These are phyloP conservation scores for Phytophthora tentaculata DNA, from an alignment of 352 stramenopile genomes.

Conservation along the genomic window DNA sequence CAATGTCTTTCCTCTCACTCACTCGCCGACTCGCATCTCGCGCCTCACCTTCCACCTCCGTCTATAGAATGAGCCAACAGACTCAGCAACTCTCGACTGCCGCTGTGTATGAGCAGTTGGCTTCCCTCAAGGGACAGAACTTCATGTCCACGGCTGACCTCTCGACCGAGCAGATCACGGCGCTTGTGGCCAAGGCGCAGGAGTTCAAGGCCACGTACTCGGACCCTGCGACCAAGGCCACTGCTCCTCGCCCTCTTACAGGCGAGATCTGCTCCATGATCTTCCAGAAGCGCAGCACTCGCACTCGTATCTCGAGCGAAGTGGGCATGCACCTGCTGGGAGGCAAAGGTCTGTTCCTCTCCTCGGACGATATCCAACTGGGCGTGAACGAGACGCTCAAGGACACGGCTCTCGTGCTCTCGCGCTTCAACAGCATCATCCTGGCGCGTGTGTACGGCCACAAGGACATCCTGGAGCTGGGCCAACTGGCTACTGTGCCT, in stretches of 20 bases:
- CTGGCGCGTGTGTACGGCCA: conserved; percentile 96
- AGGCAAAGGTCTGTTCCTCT: conserved; percentile 97
- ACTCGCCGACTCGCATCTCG: conserved; percentile 32
- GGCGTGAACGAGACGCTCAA: conserved; percentile 98
- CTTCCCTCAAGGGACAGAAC: conserved; percentile 65
- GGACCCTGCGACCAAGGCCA: conserved; percentile 55
- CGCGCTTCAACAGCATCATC: conserved; percentile 96
- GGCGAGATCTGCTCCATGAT: conserved; percentile 93
- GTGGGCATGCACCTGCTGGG: conserved; percentile 97
- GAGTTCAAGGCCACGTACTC: conserved; percentile 78
- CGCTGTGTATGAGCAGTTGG: conserved; percentile 39
- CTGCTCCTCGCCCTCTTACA: conserved; percentile 64
- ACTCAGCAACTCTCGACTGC: conserved; percentile 25
- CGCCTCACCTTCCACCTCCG: neutral
- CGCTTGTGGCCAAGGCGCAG: conserved; percentile 68
- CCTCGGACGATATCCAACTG: conserved; percentile 97
- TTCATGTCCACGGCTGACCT: conserved; percentile 81
- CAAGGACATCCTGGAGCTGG: conserved; percentile 89
- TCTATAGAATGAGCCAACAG: conserved; percentile 12
- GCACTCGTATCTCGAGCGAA: conserved; percentile 94
- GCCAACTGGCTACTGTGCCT: conserved; percentile 91
- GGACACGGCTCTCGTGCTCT: conserved; percentile 88
- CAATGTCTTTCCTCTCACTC: conserved; percentile 30
- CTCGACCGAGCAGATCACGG: conserved; percentile 52
- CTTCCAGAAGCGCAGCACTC: conserved; percentile 94